phyloP scores from a whole-genome alignment of 805 yeast species.

The Candida argentea region DNA sequence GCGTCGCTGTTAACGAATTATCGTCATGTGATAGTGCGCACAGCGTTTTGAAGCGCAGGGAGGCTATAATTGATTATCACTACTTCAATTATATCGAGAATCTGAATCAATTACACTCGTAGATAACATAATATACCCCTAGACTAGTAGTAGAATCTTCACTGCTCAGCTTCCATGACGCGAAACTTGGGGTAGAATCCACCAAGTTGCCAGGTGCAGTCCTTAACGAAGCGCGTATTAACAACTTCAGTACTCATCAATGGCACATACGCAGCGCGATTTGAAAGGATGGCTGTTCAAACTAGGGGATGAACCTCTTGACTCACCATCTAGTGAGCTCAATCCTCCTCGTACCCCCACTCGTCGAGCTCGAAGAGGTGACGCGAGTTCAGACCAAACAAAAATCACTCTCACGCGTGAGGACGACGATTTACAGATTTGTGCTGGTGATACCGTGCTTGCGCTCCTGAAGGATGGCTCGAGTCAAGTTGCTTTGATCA shows the following conservation, averaged over 20 bases:
- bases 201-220: too few relatives aligned
- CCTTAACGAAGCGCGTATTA: too few relatives aligned
- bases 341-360: constrained; percentile 1
- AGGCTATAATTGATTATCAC: too few relatives aligned
- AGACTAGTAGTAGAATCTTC: too few relatives aligned
- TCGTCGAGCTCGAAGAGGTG: constrained; percentile 8
- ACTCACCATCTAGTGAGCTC: neutral
- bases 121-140: too few relatives aligned
- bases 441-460: constrained; percentile 44
- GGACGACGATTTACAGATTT: constrained; percentile 37
- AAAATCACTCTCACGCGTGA: constrained; percentile 8
- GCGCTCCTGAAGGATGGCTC: constrained; percentile 19
- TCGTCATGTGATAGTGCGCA: too few relatives aligned
- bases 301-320: constrained; percentile 7
- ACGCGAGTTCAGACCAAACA: constrained; percentile 3
- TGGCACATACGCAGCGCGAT: constrained; percentile 1
- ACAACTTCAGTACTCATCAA: neutral
- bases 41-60: too few relatives aligned
- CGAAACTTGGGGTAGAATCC: too few relatives aligned
- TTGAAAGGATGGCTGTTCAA: constrained; percentile 28
- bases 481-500: constrained; percentile 34
- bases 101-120: too few relatives aligned
- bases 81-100: too few relatives aligned
- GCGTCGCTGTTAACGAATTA: too few relatives aligned
- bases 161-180: too few relatives aligned